Evolutionary conservation across 2,329 filamentous ascomycete genomes (phyloP).

Genomic region (Ambrosiella beaveri): DNA sequence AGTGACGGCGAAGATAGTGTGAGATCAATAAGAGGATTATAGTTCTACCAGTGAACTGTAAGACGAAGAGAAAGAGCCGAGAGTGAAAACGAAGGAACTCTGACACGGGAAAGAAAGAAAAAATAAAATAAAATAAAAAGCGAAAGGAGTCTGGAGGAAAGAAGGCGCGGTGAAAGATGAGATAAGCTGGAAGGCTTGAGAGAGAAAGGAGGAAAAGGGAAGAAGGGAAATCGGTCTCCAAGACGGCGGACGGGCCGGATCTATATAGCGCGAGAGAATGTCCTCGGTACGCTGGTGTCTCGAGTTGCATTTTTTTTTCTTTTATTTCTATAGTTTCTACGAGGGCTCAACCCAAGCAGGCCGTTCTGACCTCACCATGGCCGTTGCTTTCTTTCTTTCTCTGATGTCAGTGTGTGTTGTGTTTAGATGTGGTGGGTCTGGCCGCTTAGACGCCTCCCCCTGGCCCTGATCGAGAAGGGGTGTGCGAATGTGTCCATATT

Average conservation of each 20-base stretch:
- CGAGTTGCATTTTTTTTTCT: no score
- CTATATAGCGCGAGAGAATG: conserved; percentile 6
- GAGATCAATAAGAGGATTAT: conserved; percentile 17
- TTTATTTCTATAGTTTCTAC: no score
- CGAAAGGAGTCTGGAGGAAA: conserved; percentile 11
- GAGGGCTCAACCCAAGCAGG: not conserved
- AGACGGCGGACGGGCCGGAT: not conserved
- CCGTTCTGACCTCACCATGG: not conserved
- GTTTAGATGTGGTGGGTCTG: no score
- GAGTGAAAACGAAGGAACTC: conserved; percentile 12
- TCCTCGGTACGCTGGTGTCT: not conserved
- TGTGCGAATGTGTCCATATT: not conserved
- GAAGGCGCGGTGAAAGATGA: conserved; percentile 2
- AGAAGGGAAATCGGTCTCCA: not conserved
- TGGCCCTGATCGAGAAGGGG: not conserved
- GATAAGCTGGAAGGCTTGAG: conserved; percentile 1
- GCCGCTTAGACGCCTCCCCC: not conserved
- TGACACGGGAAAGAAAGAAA: conserved; percentile 11
- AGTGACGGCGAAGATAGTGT: conserved; percentile 19
- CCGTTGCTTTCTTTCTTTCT: no score
- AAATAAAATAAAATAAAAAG: conserved; percentile 2
- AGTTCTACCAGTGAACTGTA: conserved; percentile 14
- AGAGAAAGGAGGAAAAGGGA: conserved; percentile 17
- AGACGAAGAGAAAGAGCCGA: conserved; percentile 14
- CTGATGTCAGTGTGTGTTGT: no score